Base-by-base conservation (phyloP, 2,329 filamentous ascomycete species). In the Tricladium varicosporioides region DNA sequence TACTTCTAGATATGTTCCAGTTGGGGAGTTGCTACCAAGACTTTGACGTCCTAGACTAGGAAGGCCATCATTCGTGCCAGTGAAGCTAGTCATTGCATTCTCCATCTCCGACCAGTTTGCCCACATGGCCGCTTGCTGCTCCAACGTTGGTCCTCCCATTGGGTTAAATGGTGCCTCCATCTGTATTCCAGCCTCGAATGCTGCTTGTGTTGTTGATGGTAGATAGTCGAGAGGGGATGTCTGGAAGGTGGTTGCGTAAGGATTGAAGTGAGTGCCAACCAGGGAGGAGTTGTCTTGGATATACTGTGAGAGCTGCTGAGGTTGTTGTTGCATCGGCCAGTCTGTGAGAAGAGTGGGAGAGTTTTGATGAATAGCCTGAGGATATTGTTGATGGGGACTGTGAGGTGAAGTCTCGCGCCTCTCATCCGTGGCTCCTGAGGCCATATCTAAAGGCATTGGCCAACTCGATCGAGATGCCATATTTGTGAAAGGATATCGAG, bases 41-140 rank as follows among this genome's bases (percentile, higher is more conserved):
- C 78, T 80, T 73, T 77, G 75, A 33, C 76, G 67, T 33, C 78
- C 69, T 27, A 73, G 71, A 62, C 78, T 73, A 11, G 75, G 71
- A 31, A 82, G 73, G 40, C 80, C 78, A 59, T 78, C 74, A 40
- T 63, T 64, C n/a, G 73, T 71, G 46, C 67, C 65, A 5, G 76
- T 74, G 63, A 79, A 80, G 19, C 81, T 75, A 3, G 22, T 27
- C 73, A 88, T 81, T 70, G 87, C 85, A 57, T 83, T 80, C 65
- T 89, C 85, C 67, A 96, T 89, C 68, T 96, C 91, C 61, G 91
- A 86, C 85, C 88, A 92, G 63, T 88, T 87, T 50, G 87, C 84
- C 86, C 78, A 90, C 70, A 77, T 84, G 74, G 80, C 78, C 14
- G 80, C 74, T 50, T 82, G 82, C n/a, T 77, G 72, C 56, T 83